Base-by-base conservation (phyloP, 305 asterid species). In the Solanum hybrid region DNA sequence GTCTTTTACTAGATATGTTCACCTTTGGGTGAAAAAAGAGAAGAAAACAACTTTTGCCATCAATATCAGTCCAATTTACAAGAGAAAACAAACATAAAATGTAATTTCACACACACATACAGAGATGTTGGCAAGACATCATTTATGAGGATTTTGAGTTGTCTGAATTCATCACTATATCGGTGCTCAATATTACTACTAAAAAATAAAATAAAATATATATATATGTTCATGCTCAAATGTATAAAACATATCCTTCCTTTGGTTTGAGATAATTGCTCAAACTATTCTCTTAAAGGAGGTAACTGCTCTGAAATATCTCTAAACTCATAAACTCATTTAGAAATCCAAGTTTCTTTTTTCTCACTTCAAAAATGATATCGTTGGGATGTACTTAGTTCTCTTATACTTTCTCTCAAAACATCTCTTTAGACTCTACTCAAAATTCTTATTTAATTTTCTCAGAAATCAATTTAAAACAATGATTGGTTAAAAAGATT, bases 1-100 rank as follows among this genome's bases (percentile, higher is more conserved):
- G 71, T 89, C 90, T 81, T 89, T 89, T 81, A 78, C 80, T 79
- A 82, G 88, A 67, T 80, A 89, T 89, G 82, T 61, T 89, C 86
- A 88, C 80, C 90, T 88, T 88, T 88, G 90, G 86, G 90, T 76
- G 64, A 87, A 42, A 88, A 77, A 88, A 57, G 37, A 34, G 73
- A 35, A 88, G 90, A 26, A 88, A 57, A 88, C 79, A 61, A 51
- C 90, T 88, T 88, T 88, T 61, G 80, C 78, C 87, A 57, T 88
- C 90, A 78, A 78, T 88, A 78, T 88, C 57, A 77, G 11, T 20
- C 22, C 42, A 64, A 88, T 29, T 77, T 76, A 87, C 26, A 42
- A 26, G 73, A 64, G 69, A 57, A 57, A 57, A 57, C 69, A 57
- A 7, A 57, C 69, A 20, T 57, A 57, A 57, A 57, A 57, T 57